These are phyloP conservation scores for Xylariaceae sp. DNA, from an alignment of 2,329 filamentous ascomycete species.

Conservation along the genomic window DNA sequence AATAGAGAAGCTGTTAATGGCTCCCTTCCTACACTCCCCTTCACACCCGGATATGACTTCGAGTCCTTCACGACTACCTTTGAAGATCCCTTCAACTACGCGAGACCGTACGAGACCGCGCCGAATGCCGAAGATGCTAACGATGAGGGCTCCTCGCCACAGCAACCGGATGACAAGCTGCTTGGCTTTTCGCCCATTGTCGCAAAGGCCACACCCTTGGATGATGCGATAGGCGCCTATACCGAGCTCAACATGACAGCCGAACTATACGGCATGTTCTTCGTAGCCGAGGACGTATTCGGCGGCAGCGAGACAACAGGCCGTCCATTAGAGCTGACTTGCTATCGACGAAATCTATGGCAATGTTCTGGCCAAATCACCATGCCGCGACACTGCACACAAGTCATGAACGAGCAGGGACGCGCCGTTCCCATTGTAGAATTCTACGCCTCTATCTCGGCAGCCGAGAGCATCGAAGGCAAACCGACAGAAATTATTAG, in stretches of 20 bases:
- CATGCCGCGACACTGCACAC: conserved; percentile 66
- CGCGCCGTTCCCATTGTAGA: conserved; percentile 73
- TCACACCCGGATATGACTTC: conserved; percentile 58
- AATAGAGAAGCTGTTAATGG: conserved; percentile 42
- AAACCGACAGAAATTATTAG: conserved; percentile 92
- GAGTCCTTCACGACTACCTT: conserved; percentile 59
- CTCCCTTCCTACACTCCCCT: conserved; percentile 43
- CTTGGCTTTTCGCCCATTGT: conserved; percentile 68
- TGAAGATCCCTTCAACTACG: conserved; percentile 62
- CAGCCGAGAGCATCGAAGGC: conserved; percentile 87
- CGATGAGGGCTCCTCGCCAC: conserved; percentile 46
- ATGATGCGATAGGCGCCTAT: conserved; percentile 57
- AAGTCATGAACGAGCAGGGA: conserved; percentile 69
- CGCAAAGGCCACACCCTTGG: conserved; percentile 58
- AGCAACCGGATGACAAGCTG: conserved; percentile 64
- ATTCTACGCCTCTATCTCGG: conserved; percentile 76
- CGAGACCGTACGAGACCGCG: conserved; percentile 44
- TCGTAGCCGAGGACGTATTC: conserved; percentile 79
- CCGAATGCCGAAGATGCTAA: conserved; percentile 41
- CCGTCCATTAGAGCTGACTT: conserved; percentile 77
- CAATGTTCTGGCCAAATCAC: conserved; percentile 88
- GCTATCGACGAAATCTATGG: conserved; percentile 91
- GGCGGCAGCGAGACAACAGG: conserved; percentile 51
- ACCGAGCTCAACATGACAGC: conserved; percentile 65
- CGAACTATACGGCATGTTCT: conserved; percentile 85